phyloP scores from a whole-genome alignment of 768 basidiomycete genomes.

The Kwoniella mangroviensis region DNA sequence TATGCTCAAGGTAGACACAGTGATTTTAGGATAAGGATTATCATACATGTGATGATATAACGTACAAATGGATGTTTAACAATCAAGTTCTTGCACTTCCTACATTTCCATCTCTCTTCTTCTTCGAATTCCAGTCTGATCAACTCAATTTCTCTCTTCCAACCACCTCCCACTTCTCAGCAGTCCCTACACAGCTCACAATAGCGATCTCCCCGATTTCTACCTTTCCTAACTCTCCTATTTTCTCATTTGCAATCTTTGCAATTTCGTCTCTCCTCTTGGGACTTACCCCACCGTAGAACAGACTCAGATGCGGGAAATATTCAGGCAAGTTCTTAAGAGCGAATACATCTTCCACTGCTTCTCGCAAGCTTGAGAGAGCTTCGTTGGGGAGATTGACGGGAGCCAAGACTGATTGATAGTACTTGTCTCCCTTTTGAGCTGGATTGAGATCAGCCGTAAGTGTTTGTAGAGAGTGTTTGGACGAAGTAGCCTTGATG shows the following conservation, averaged over 20 bases:
- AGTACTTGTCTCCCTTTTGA: slow-evolving; percentile 35
- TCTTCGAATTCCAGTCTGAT: not conserved
- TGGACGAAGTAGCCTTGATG: not conserved
- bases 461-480: not conserved
- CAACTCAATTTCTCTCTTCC: slow-evolving; percentile 20
- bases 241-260: slow-evolving; percentile 9
- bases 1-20: no score
- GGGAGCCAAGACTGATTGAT: slow-evolving; percentile 42
- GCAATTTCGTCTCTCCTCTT: slow-evolving; percentile 31
- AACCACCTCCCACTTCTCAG: slow-evolving; percentile 26
- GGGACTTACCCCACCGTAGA: slow-evolving; percentile 39
- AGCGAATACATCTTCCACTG: slow-evolving; percentile 19
- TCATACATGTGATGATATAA: no score
- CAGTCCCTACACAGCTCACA: slow-evolving; percentile 17
- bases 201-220: slow-evolving; percentile 23
- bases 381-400: slow-evolving; percentile 4
- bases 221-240: not conserved
- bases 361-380: slow-evolving; percentile 27
- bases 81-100: not conserved
- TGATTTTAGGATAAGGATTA: no score
- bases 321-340: slow-evolving; percentile 22
- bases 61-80: not conserved
- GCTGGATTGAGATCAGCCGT: slow-evolving; percentile 20
- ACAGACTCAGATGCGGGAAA: slow-evolving; percentile 43
- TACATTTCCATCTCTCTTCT: no score